These are phyloP conservation scores for Saturnispora zaruensis DNA, from an alignment of 805 yeast species.

Conservation along the genomic window DNA sequence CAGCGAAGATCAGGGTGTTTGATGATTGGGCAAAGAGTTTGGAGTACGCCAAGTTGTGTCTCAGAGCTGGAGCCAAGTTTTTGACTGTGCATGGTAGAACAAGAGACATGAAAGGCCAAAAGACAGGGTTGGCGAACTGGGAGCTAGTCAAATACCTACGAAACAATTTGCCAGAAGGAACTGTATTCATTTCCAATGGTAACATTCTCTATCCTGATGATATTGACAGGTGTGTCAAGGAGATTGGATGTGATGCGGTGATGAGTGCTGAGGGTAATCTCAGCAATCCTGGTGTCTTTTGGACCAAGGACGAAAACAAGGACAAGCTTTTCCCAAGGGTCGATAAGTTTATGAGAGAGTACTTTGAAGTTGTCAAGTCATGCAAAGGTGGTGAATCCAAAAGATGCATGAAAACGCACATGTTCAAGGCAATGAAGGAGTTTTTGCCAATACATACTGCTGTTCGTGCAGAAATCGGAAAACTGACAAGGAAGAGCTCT, in stretches of 20 bases:
- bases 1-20: slow-evolving; percentile 89
- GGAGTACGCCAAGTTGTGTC: slow-evolving; percentile 79
- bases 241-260: slow-evolving; percentile 74
- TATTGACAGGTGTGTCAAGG: slow-evolving; percentile 55
- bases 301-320: slow-evolving; percentile 40
- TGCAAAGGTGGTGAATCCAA: slow-evolving; percentile 65
- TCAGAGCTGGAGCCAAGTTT: slow-evolving; percentile 92
- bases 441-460: slow-evolving; percentile 72
- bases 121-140: slow-evolving; percentile 96
- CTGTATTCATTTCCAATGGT: slow-evolving; percentile 91
- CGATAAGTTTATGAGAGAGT: slow-evolving; percentile 75
- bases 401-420: slow-evolving; percentile 83
- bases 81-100: slow-evolving; percentile 93
- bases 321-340: slow-evolving; percentile 78
- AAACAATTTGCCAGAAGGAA: slow-evolving; percentile 67
- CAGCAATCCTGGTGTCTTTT: slow-evolving; percentile 87
- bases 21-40: slow-evolving; percentile 78
- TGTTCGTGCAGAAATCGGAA: slow-evolving; percentile 64
- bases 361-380: slow-evolving; percentile 68
- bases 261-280: slow-evolving; percentile 97
- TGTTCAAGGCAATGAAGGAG: slow-evolving; percentile 79
- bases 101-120: slow-evolving; percentile 95
- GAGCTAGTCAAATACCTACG: slow-evolving; percentile 60
- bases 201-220: slow-evolving; percentile 88
- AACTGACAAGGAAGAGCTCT: slow-evolving; percentile 29